Percentiles rank a stretch among this genome's conserved stretches.
Evolutionary conservation across 2,329 filamentous ascomycete genomes (phyloP).

Genomic region (Pezicula radicicola): DNA sequence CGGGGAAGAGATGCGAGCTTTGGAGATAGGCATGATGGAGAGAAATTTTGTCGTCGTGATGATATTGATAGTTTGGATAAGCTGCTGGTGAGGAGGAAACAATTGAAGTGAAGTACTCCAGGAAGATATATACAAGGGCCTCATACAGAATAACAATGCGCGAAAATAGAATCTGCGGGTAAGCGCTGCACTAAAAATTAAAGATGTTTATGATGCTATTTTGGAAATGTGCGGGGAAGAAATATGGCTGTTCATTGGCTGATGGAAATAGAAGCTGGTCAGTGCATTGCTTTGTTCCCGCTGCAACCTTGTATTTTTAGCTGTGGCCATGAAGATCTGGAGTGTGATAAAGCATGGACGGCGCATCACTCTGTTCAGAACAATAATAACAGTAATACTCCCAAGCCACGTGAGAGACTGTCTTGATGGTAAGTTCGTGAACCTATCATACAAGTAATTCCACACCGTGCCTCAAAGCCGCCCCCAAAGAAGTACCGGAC

Average conservation of each 20-base stretch:
- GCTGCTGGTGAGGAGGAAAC: background rate
- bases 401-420: too few species aligned
- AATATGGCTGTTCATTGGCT: background rate
- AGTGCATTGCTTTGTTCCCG: too few species aligned
- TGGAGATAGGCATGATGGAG: conserved; percentile 31
- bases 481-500: too few species aligned
- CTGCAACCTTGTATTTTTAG: too few species aligned
- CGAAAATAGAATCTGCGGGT: background rate
- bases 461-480: too few species aligned
- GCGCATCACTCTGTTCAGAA: too few species aligned
- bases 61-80: too few species aligned
- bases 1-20: conserved; percentile 57
- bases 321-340: too few species aligned
- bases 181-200: background rate
- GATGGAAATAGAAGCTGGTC: background rate
- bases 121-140: conserved; percentile 5
- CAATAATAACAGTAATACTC: too few species aligned
- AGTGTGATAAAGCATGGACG: too few species aligned
- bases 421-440: too few species aligned
- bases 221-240: background rate
- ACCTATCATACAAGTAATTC: too few species aligned
- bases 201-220: background rate
- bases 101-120: background rate
- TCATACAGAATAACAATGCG: background rate
- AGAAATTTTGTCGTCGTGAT: background rate